These are phyloP conservation scores for Nemania diffusa DNA, from an alignment of 2,329 filamentous ascomycete genomes.

Conservation along the genomic window DNA sequence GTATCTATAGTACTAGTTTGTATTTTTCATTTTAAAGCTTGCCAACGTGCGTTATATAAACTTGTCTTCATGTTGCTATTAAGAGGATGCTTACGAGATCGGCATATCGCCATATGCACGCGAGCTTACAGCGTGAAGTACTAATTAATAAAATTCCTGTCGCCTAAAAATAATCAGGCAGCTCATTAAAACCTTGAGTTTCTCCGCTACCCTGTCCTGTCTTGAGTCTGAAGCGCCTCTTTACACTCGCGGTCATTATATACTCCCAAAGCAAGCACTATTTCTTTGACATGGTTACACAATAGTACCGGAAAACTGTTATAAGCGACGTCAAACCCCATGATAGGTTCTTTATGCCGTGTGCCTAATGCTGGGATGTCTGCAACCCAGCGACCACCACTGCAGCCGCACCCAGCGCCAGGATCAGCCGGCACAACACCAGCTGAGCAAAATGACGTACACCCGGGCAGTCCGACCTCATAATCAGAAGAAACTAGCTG, in stretches of 20 bases:
- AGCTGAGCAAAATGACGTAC: no score
- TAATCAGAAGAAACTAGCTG: no score
- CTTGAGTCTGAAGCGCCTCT: background rate
- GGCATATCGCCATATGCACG: background rate
- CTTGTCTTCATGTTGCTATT: background rate
- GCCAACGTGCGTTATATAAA: no score
- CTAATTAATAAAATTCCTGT: background rate
- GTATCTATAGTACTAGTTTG: no score
- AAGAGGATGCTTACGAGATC: background rate
- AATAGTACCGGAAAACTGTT: background rate
- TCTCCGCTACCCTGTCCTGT: background rate
- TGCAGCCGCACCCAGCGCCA: no score
- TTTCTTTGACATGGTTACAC: background rate
- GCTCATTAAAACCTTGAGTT: background rate
- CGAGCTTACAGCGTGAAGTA: background rate
- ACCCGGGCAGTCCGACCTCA: no score
- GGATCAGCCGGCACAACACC: no score
- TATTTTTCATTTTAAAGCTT: no score
- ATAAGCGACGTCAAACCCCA: no score
- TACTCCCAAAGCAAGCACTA: background rate
- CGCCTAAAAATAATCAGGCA: background rate
- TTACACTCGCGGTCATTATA: background rate
- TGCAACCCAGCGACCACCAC: no score
- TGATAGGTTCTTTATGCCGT: no score
- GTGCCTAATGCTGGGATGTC: no score